Base-by-base conservation (phyloP, 1,284 basidiomycete genomes). In the Vanrija humicola region DNA sequence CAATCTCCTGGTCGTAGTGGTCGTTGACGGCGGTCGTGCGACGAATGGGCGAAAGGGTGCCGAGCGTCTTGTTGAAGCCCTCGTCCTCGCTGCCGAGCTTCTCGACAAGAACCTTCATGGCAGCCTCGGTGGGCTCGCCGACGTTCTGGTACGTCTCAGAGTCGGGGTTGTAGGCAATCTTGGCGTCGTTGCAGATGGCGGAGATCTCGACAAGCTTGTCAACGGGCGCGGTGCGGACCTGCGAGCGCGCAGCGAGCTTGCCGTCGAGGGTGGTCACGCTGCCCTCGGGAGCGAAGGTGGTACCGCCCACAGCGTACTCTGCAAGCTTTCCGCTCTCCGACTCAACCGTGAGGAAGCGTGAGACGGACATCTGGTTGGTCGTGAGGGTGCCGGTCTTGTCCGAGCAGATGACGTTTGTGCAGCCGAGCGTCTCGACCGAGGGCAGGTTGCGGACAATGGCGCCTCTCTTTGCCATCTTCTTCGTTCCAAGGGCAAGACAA, bases 381-480 rank as follows among this genome's bases (percentile, higher is more conserved):
- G 93, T 96, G 64, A 97, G 75, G 16, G 93, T 96, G 61, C 92
- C 93, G 18, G 93, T 97, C 81, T 97, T 97, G 79, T 97, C 93
- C 7, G 91, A 94, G 75, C 93, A 97, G 64, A 97, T 96, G 48
- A 96, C 91, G 71, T 94, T 95, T 47, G 91, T 94, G 79, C 90
- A 93, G 2, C 94, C 93, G 2, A 98, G 81, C 26, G 94, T 96
- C 79, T 98, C 94, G 12, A 97, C 93, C 62, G 88, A 90, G n/a
- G 93, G 93, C 60, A 98, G 79, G 74, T 95, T 92, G 66, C 92
- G 81, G 46, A 98, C 94, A 64, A 98, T 97, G 6, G 93, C 94
- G 59, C 95, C 95, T 78, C 92, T 89, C 80, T 94, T 89, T 0
- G 94, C 92, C 94, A 98, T 97, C 75, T 94, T 94, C 79, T 94